Evolutionary conservation across 2,329 filamentous ascomycete genomes (phyloP).

Genomic region (Epichloe coenophiala): DNA sequence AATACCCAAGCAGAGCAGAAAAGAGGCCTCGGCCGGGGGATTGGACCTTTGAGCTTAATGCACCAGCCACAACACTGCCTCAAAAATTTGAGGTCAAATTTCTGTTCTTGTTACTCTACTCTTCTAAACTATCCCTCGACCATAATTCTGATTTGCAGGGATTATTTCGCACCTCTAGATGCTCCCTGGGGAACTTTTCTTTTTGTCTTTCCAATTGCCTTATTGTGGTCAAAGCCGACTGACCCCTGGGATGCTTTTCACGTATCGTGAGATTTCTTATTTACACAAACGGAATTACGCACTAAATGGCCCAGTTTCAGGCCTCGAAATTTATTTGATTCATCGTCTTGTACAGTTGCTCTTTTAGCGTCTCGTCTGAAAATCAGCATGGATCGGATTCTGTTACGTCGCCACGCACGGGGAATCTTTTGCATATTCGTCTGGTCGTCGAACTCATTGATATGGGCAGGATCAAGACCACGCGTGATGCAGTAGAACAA

Average conservation of each 20-base stretch:
- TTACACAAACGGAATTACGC: not conserved
- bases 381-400: not conserved
- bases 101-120: not conserved
- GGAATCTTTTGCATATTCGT: not conserved
- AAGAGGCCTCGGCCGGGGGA: not conserved
- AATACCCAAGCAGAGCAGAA: not conserved
- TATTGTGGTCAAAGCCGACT: not conserved
- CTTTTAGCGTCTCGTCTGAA: not conserved
- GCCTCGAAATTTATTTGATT: not conserved
- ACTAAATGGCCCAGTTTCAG: not conserved
- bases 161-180: not conserved
- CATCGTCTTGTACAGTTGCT: slow-evolving; percentile 1
- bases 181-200: not conserved
- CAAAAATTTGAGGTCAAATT: not conserved
- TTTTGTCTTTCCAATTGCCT: not conserved
- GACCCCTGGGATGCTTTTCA: not conserved
- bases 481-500: not conserved
- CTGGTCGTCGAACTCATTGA: not conserved
- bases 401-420: not conserved
- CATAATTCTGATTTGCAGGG: not conserved
- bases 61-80: not conserved
- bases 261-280: not conserved
- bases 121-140: not conserved
- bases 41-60: not conserved
- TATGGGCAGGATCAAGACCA: not conserved